phyloP scores from a whole-genome alignment of 2,329 filamentous ascomycete species.

The Hymenoscyphus fraxineus region DNA sequence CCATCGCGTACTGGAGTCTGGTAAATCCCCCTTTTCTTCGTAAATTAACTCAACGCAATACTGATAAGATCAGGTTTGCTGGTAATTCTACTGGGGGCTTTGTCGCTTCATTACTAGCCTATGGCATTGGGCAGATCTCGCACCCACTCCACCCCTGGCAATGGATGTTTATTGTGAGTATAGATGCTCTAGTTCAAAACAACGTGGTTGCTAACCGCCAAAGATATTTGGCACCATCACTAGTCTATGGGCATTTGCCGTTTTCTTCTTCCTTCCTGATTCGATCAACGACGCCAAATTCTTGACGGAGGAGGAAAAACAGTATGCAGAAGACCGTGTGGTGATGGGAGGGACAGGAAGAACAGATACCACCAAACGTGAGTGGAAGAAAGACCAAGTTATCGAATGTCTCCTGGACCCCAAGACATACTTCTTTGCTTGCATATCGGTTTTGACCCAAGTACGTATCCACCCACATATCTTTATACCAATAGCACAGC shows the following conservation, averaged over 20 bases:
- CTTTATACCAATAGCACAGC: constrained; percentile 8
- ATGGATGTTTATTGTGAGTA: constrained; percentile 49
- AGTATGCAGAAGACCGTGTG: constrained; percentile 45
- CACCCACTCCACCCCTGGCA: constrained; percentile 48
- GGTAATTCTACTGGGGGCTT: constrained; percentile 50
- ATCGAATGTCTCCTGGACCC: constrained; percentile 53
- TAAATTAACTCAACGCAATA: neutral
- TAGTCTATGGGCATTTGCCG: constrained; percentile 44
- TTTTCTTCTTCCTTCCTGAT: constrained; percentile 50
- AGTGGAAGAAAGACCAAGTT: constrained; percentile 44
- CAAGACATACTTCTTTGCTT: constrained; percentile 54
- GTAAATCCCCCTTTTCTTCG: neutral
- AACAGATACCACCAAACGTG: constrained; percentile 47
- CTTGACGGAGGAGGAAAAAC: constrained; percentile 48
- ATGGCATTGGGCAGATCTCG: constrained; percentile 52
- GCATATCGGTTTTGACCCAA: constrained; percentile 49
- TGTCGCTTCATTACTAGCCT: constrained; percentile 50
- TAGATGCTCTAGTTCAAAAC: neutral
- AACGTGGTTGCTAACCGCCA: constrained; percentile 2
- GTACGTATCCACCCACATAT: neutral
- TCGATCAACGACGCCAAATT: constrained; percentile 54
- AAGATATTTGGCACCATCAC: constrained; percentile 45
- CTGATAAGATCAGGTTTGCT: constrained; percentile 42
- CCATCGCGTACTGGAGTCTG: constrained; percentile 55
- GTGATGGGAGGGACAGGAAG: constrained; percentile 49